Evolutionary conservation across 345 rosid genomes (phyloP), one percentile per base, ranked within the genome.

Genomic region (Dipteronia dyeriana): DNA sequence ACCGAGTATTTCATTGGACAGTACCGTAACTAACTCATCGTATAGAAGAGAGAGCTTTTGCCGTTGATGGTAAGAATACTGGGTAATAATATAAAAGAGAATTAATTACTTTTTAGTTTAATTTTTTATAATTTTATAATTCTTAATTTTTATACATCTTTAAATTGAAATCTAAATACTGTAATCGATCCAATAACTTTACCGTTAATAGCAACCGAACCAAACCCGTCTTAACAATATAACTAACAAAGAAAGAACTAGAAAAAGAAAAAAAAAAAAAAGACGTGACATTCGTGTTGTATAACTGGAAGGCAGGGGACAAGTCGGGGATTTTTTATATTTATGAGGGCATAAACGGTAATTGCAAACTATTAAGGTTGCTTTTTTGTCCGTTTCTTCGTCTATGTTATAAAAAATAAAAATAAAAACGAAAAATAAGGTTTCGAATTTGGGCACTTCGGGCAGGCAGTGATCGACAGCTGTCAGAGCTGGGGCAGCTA

Each of bases 231-330:
- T 23, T 56, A 19, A 16, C 61, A 19, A 31, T 31, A 0, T 5
- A 17, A 7, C 56, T 13, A 38, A 54, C 19, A 2, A 26, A 26
- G 16, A 65, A 73, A 38, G 38, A 12, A 19, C 31, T 22, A 2
- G 19, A 0, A 2, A n/a, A 0, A 10, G 5, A 9, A 0, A 19
- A 72, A 2, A 3, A 60, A 19, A 5, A n/a, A 29, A 22, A 66
- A 49, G n/a, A 53, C 72, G 78, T 66, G 78, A 34, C 34, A 53
- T 23, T 53, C 78, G 61, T 66, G 78, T 7, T 65, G 63, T 8
- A 3, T 17, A 66, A 3, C 25, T 0, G 25, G 63, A 31, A 53
- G 65, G 68, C 14, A 22, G 71, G 41, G 78, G 64, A 22, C 39
- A 75, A 1, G 11, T 43, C 3, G 29, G 60, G 61, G 5, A 76